Base-by-base conservation (phyloP, 202 grass and related monocot genomes). In the Saccharum hybrid region DNA sequence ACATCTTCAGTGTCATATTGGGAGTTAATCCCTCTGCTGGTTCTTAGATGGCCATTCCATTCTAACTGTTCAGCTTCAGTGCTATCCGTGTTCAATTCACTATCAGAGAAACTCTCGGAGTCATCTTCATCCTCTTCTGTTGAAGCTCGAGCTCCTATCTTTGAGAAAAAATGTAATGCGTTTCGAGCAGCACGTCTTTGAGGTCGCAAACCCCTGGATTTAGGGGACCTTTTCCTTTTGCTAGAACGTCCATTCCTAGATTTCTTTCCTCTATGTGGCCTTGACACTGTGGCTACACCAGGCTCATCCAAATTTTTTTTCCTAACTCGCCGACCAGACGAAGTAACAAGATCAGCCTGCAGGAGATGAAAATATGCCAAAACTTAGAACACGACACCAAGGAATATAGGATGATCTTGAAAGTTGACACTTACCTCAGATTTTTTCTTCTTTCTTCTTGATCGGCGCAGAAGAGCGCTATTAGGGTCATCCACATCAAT, bases 291-390 rank as follows among this genome's bases (percentile, higher is more conserved):
- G 76, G 79, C 75, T 11, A 40, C 85, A 82, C 90, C 87, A 74
- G 83, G 78, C 59, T 92, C 93, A 80, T 93, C 92, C 52, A 95
- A 76, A 59, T 82, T 93, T 83, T 79, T 89, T 88, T 88, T 98
- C 79, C 90, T 95, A 75, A 98, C 90, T 80, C 83, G 96, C 68
- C 96, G 90, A 83, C 96, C 96, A 85, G 96, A 98, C 63, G 87
- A 88, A 86, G 96, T 98, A 82, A 94, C 68, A 79, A 95, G 18
- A 82, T 85, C 83, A 76, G 54, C 87, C 96, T 98, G 89, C 34
- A 46, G 56, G 74, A 79, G 38, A 88, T 76, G 36, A 66, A 81
- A 81, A 82, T 28, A 61, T 79, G 63, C 34, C 28, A 67, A 56
- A 88, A 28, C 38, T 41, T 71, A 65, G 12, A 81, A 73, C 21